Evolutionary conservation across 257 asterid species (phyloP).

Genomic region (Verbascum thapsus): DNA sequence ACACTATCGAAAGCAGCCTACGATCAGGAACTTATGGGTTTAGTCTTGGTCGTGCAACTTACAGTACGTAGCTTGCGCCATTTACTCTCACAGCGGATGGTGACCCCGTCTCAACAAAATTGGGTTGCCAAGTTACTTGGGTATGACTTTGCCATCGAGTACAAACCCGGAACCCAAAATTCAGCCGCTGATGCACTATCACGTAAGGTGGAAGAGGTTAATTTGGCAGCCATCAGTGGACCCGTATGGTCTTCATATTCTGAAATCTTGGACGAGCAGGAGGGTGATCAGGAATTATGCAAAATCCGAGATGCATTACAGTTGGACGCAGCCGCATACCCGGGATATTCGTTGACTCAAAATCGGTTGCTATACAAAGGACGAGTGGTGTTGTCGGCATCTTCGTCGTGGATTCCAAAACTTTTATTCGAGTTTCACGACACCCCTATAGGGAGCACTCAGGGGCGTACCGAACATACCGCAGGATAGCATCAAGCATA

Average conservation of each 20-base stretch:
- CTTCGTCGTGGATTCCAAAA: background rate
- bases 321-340: too few relatives aligned
- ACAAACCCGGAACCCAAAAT: background rate
- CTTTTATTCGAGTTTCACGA: conserved; percentile 5
- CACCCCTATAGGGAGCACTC: conserved; percentile 1
- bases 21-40: background rate
- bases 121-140: conserved; percentile 3
- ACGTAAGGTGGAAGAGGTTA: background rate
- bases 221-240: background rate
- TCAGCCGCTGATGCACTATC: background rate
- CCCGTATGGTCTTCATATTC: too few relatives aligned
- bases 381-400: too few relatives aligned
- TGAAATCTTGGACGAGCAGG: too few relatives aligned
- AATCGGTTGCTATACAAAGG: too few relatives aligned
- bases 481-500: background rate
- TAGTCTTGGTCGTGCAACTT: background rate
- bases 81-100: background rate
- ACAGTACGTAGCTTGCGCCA: background rate
- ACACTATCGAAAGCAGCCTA: background rate
- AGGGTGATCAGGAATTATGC: too few relatives aligned
- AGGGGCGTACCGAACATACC: background rate
- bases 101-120: background rate
- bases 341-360: too few relatives aligned
- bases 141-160: background rate
- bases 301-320: too few relatives aligned